phyloP scores from a whole-genome alignment of 768 basidiomycete genomes.

The Rhizopogon rudus region DNA sequence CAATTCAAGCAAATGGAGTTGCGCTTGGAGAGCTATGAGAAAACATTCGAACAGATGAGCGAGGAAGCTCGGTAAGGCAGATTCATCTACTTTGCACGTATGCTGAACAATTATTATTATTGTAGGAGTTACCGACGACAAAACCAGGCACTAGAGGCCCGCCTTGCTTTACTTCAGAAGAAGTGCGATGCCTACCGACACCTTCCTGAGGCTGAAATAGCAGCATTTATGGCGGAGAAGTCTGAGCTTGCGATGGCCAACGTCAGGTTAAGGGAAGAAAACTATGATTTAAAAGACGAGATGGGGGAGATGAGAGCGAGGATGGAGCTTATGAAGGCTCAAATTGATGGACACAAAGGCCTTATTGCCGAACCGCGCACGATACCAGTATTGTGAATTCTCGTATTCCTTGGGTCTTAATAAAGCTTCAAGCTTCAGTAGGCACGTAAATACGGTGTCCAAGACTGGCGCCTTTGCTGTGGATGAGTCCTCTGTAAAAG shows the following conservation, averaged over 20 bases:
- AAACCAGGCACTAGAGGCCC: constrained; percentile 59
- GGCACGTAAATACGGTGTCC: too few relatives aligned
- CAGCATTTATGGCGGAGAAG: constrained; percentile 43
- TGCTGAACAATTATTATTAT: not conserved
- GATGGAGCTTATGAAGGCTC: constrained; percentile 60
- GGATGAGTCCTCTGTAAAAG: not conserved
- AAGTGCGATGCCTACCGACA: constrained; percentile 32
- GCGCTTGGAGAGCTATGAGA: constrained; percentile 53
- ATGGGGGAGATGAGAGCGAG: constrained; percentile 66
- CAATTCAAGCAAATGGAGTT: constrained; percentile 64
- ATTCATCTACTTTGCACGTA: not conserved
- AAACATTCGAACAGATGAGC: constrained; percentile 48
- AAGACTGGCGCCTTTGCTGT: too few relatives aligned
- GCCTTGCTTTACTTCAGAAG: constrained; percentile 41
- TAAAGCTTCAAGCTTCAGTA: too few relatives aligned
- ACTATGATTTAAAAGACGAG: constrained; percentile 47
- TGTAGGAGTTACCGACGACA: constrained; percentile 52
- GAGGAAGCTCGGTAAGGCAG: constrained; percentile 50
- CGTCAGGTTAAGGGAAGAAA: constrained; percentile 51
- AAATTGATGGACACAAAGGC: constrained; percentile 42
- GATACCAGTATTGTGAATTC: constrained; percentile 24
- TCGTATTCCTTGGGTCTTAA: too few relatives aligned
- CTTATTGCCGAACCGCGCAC: constrained; percentile 43
- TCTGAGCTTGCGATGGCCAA: constrained; percentile 44
- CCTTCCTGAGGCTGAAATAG: constrained; percentile 36